These are phyloP conservation scores for Aegle marmelos DNA, from an alignment of 345 rosid species.

Conservation along the genomic window DNA sequence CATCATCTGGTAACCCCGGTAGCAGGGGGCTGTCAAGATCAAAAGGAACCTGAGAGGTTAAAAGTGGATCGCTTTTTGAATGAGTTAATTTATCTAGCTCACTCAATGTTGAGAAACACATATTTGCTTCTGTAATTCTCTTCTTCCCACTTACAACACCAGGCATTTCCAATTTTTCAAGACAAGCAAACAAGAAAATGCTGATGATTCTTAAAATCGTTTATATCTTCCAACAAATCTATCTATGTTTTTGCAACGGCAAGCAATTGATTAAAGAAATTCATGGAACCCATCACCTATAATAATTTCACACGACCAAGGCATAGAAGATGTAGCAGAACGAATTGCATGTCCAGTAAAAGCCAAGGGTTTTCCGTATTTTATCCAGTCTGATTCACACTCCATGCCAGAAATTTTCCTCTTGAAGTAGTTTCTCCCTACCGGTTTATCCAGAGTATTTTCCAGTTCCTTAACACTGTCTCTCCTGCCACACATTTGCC, in stretches of 20 bases:
- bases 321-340: slow-evolving; percentile 66
- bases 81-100: slow-evolving; percentile 18
- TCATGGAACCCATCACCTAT: slow-evolving; percentile 83
- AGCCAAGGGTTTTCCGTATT: slow-evolving; percentile 47
- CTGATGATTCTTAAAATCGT: slow-evolving; percentile 17
- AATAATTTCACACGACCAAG: slow-evolving; percentile 78
- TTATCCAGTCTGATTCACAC: slow-evolving; percentile 59
- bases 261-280: slow-evolving; percentile 39
- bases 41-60: slow-evolving; percentile 32
- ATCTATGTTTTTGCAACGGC: slow-evolving; percentile 24
- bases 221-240: slow-evolving; percentile 30
- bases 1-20: slow-evolving; percentile 91
- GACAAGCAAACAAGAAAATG: slow-evolving; percentile 10
- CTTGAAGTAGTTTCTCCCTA: slow-evolving; percentile 21
- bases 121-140: slow-evolving; percentile 29
- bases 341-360: slow-evolving; percentile 53
- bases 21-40: slow-evolving; percentile 44
- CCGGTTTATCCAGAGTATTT: slow-evolving; percentile 22
- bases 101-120: slow-evolving; percentile 32
- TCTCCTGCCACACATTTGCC: slow-evolving; percentile 56
- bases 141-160: slow-evolving; percentile 51
- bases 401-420: slow-evolving; percentile 66
- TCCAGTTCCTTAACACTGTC: slow-evolving; percentile 27
- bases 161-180: slow-evolving; percentile 37
- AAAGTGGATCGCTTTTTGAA: slow-evolving; percentile 34